These are phyloP conservation scores for Penicillium nucicola DNA, from an alignment of 495 filamentous ascomycete species.

Conservation along the genomic window DNA sequence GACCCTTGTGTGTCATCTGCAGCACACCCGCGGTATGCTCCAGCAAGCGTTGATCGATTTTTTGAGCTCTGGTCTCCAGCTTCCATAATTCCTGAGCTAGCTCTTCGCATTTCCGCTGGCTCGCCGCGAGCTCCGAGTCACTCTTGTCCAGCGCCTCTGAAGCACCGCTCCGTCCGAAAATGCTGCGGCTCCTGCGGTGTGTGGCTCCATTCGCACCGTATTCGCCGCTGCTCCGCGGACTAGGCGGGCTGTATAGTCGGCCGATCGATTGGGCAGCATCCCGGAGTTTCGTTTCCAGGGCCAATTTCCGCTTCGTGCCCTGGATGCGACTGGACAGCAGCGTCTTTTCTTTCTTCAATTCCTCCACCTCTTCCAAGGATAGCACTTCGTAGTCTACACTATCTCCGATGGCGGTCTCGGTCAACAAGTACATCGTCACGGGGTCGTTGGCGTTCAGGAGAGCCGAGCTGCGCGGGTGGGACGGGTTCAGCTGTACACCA, in stretches of 20 bases:
- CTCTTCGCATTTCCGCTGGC: slow-evolving; percentile 80
- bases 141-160: slow-evolving; percentile 45
- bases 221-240: slow-evolving; percentile 32
- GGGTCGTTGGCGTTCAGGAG: slow-evolving; percentile 52
- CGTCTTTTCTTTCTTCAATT: slow-evolving; percentile 78
- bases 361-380: slow-evolving; percentile 86
- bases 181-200: slow-evolving; percentile 43
- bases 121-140: slow-evolving; percentile 71
- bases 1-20: slow-evolving; percentile 76
- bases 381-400: slow-evolving; percentile 80
- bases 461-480: slow-evolving; percentile 38
- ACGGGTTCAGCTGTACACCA: slow-evolving; percentile 29
- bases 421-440: slow-evolving; percentile 77
- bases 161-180: slow-evolving; percentile 42
- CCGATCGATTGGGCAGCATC: slow-evolving; percentile 87
- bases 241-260: slow-evolving; percentile 64
- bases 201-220: slow-evolving; percentile 28
- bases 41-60: slow-evolving; percentile 69
- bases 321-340: slow-evolving; percentile 71
- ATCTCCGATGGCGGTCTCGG: slow-evolving; percentile 89
- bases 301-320: slow-evolving; percentile 72
- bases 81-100: slow-evolving; percentile 74
- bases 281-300: slow-evolving; percentile 88
- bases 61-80: slow-evolving; percentile 68
- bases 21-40: slow-evolving; percentile 89